These are phyloP conservation scores for Salix udensis DNA, from an alignment of 345 rosid species.

Conservation along the genomic window DNA sequence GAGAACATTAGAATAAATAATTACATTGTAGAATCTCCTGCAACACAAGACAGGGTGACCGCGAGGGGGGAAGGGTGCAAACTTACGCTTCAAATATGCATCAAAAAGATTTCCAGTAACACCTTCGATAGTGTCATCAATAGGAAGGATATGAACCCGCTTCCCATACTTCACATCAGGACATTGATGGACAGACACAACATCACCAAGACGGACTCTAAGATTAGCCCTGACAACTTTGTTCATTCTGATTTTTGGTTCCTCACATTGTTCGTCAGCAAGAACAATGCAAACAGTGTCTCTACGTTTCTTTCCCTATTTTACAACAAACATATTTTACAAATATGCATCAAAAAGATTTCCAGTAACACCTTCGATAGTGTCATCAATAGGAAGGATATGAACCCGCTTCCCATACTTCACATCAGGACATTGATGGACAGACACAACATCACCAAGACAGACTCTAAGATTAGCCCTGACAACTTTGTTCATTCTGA, in stretches of 20 bases:
- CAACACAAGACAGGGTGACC: neutral
- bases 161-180: too few species aligned
- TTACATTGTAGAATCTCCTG: neutral
- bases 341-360: conserved; percentile 32
- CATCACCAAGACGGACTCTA: too few species aligned
- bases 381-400: conserved; percentile 38
- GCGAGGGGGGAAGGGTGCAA: neutral
- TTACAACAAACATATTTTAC: too few species aligned
- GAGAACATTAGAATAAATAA: neutral
- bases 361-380: conserved; percentile 38
- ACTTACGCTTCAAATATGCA: conserved; percentile 36
- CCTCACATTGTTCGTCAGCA: too few species aligned
- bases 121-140: too few species aligned
- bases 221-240: too few species aligned
- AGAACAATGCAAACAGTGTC: too few species aligned
- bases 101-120: too few species aligned
- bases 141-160: too few species aligned
- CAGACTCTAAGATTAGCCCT: conserved; percentile 32
- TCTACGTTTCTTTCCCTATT: too few species aligned
- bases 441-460: conserved; percentile 36
- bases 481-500: conserved; percentile 36
- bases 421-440: conserved; percentile 31
- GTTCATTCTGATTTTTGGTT: too few species aligned
- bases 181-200: too few species aligned
- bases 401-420: conserved; percentile 34